phyloP scores from a whole-genome alignment of 1,284 basidiomycete species.

The Rhodotorula sp. region DNA sequence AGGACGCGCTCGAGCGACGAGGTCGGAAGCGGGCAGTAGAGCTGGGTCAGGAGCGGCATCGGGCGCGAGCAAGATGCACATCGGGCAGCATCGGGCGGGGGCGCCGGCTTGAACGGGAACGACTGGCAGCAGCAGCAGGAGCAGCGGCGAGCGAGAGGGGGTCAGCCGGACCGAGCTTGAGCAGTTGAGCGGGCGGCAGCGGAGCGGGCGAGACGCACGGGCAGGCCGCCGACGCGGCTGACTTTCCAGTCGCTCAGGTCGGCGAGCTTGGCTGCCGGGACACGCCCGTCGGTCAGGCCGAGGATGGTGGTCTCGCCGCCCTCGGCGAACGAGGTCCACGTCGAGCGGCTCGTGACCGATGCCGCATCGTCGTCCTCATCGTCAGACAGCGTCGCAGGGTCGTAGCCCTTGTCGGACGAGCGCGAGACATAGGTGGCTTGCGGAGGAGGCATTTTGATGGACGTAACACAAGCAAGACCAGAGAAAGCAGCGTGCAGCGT shows the following conservation, averaged over 20 bases:
- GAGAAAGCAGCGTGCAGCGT: too few relatives aligned
- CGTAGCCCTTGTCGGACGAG: constrained; percentile 21
- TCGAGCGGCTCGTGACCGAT: constrained; percentile 19
- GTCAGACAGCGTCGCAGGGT: constrained; percentile 36
- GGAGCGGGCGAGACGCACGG: constrained; percentile 24
- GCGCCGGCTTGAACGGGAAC: constrained; percentile 50
- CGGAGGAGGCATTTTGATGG: constrained; percentile 26
- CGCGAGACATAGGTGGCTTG: constrained; percentile 21
- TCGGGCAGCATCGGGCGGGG: constrained; percentile 48
- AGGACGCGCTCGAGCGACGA: constrained; percentile 76
- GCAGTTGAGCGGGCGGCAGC: neutral
- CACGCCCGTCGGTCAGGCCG: constrained; percentile 33
- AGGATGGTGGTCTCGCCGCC: constrained; percentile 29
- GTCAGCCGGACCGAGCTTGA: neutral
- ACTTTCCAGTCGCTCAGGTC: constrained; percentile 31
- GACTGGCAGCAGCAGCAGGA: constrained; percentile 12
- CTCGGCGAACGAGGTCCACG: constrained; percentile 10
- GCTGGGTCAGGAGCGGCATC: constrained; percentile 75
- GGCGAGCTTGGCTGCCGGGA: neutral
- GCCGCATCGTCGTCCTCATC: constrained; percentile 29
- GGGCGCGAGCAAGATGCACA: constrained; percentile 69
- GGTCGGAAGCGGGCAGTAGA: constrained; percentile 81
- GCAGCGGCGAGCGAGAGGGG: neutral
- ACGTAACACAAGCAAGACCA: too few relatives aligned
- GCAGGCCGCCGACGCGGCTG: constrained; percentile 37